Conservation (phyloP, 176 grass and related monocot genomes). For the barley (Hordeum vulgare) region DNA sequence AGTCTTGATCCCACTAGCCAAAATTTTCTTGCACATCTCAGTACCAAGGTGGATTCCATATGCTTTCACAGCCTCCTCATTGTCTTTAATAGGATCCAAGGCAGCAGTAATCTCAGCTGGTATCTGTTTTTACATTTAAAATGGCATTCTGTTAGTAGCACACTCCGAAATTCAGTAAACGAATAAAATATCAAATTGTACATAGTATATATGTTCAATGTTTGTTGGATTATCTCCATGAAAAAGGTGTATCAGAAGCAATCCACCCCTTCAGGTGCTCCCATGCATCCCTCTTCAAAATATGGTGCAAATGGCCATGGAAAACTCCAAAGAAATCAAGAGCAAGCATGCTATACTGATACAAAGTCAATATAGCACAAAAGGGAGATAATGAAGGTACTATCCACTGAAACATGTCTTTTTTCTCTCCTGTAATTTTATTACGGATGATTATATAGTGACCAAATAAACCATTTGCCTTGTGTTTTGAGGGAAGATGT, state of each 20-base stretch:
- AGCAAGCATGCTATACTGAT: background rate
- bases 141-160: background rate
- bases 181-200: background rate
- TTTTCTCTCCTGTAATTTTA: background rate
- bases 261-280: background rate
- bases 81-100: constrained; percentile 80
- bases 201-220: background rate
- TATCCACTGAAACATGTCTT: background rate
- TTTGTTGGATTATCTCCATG: background rate
- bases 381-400: background rate
- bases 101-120: constrained; percentile 67
- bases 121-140: constrained; percentile 41
- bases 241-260: background rate
- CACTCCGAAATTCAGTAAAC: constrained; percentile 4
- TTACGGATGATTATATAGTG: background rate
- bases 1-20: constrained; percentile 77
- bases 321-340: background rate
- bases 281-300: background rate
- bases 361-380: background rate
- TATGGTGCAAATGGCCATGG: background rate
- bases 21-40: constrained; percentile 94
- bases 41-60: constrained; percentile 84
- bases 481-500: background rate
- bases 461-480: background rate
- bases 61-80: constrained; percentile 75